A percentile compares a stretch with the other conserved stretches of the same genome.
These are phyloP conservation scores for Dactylis glomerata DNA, from an alignment of 176 grass and related monocot species.

Conservation along the genomic window DNA sequence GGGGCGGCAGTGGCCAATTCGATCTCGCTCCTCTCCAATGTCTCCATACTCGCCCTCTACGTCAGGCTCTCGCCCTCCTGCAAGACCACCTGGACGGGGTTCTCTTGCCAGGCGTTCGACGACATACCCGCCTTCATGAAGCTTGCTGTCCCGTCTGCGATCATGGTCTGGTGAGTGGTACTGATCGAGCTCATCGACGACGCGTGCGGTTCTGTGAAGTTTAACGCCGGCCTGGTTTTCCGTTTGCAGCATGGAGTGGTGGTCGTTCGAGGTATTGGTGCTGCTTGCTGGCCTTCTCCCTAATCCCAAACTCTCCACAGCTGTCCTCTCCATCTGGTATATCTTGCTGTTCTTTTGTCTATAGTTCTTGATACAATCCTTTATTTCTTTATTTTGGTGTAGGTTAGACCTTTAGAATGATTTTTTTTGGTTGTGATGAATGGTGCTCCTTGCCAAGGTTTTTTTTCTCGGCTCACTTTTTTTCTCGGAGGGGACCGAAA, in stretches of 20 bases:
- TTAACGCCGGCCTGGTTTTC: background rate
- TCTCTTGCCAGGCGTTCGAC: slow-evolving; percentile 50
- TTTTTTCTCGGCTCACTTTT: no score
- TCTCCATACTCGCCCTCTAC: slow-evolving; percentile 41
- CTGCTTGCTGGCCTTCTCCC: background rate
- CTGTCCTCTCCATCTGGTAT: slow-evolving; percentile 46
- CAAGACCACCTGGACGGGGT: slow-evolving; percentile 40
- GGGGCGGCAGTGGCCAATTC: slow-evolving; percentile 54
- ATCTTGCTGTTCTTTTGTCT: no score
- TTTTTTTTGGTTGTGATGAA: no score
- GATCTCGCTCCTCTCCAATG: slow-evolving; percentile 50
- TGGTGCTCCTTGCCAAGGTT: no score
- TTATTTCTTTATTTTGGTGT: no score
- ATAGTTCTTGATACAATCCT: no score
- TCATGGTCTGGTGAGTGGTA: slow-evolving; percentile 79
- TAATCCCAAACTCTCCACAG: background rate
- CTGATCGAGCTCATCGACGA: background rate
- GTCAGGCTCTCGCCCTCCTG: slow-evolving; percentile 46
- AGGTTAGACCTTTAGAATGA: no score
- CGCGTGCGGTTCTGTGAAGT: background rate
- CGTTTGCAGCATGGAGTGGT: slow-evolving; percentile 35
- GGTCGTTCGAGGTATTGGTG: background rate
- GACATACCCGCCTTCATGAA: background rate
- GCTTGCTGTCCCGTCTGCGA: slow-evolving; percentile 32
- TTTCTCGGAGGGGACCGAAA: no score